These are phyloP conservation scores for Aspergillus sp. DNA, from an alignment of 2,329 filamentous ascomycete species.

Conservation along the genomic window DNA sequence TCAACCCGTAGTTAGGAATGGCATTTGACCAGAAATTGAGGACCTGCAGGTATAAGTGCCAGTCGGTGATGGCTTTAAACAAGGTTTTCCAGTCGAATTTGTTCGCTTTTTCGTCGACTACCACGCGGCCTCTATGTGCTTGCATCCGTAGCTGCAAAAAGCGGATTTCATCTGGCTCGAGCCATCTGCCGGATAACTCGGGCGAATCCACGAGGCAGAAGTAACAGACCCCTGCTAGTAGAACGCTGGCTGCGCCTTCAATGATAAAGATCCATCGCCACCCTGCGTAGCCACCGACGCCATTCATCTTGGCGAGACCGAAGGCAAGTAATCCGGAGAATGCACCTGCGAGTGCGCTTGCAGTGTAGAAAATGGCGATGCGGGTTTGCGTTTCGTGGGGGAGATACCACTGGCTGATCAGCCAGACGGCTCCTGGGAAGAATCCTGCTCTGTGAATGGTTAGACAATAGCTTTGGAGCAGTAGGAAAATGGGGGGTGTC, in stretches of 20 bases:
- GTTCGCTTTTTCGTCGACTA: no score
- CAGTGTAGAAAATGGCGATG: background rate
- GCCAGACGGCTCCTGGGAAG: background rate
- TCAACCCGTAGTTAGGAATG: slow-evolving; percentile 26
- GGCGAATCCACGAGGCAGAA: slow-evolving; percentile 42
- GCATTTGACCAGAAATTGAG: no score
- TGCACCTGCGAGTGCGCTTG: background rate
- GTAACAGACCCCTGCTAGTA: background rate
- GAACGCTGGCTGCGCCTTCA: background rate
- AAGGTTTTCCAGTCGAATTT: no score
- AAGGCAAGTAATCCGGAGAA: background rate
- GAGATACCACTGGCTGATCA: background rate
- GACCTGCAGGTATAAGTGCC: no score
- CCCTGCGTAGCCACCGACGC: background rate
- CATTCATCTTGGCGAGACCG: background rate
- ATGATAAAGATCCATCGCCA: slow-evolving; percentile 2
- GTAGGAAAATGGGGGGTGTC: background rate
- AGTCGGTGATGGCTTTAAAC: no score
- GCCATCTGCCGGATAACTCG: slow-evolving; percentile 34
- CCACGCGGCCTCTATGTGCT: no score
- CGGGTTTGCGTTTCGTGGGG: background rate
- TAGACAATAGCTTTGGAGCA: background rate
- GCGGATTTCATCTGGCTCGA: slow-evolving; percentile 34
- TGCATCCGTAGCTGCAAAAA: background rate
- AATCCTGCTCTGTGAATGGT: background rate